phyloP scores from a whole-genome alignment of 106 monocot genomes.

The Dendrobium officinale region DNA sequence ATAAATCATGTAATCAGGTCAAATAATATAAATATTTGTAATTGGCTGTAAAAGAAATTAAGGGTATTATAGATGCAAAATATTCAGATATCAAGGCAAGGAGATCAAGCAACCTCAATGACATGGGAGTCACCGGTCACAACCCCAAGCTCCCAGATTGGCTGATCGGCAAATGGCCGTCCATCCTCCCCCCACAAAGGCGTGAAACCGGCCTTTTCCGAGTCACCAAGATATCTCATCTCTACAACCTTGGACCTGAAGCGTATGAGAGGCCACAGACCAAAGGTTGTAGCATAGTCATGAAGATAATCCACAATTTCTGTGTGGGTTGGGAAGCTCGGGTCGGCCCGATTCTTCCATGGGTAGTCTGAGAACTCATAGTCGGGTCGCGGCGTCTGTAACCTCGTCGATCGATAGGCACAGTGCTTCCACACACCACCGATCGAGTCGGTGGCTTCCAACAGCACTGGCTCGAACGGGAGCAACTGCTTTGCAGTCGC shows the following conservation, averaged over 20 bases:
- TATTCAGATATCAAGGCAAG: too few species aligned
- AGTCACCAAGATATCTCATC: slow-evolving; percentile 39
- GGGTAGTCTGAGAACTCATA: slow-evolving; percentile 94
- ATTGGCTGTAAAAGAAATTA: too few species aligned
- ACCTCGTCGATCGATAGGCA: slow-evolving; percentile 55
- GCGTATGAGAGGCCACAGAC: slow-evolving; percentile 45
- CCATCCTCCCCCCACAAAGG: slow-evolving; percentile 40
- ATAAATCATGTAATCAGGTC: too few species aligned
- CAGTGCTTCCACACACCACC: slow-evolving; percentile 94
- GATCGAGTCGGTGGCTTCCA: slow-evolving; percentile 69
- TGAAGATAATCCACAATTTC: slow-evolving; percentile 75
- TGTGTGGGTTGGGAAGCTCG: slow-evolving; percentile 47
- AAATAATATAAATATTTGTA: too few species aligned
- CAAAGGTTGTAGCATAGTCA: slow-evolving; percentile 65
- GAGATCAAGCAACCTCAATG: slow-evolving; percentile 22
- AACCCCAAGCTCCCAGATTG: slow-evolving; percentile 72
- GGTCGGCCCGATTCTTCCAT: slow-evolving; percentile 54
- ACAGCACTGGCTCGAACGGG: slow-evolving; percentile 47
- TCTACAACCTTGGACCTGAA: slow-evolving; percentile 49
- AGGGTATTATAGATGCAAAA: too few species aligned
- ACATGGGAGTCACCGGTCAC: slow-evolving; percentile 26
- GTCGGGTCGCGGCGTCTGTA: slow-evolving; percentile 76
- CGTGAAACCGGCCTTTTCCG: slow-evolving; percentile 28
- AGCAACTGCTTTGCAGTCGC: slow-evolving; percentile 60
- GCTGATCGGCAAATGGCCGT: slow-evolving; percentile 33